Conservation (phyloP, 1,139 yeast genomes). For the Nadsonia commutata region DNA sequence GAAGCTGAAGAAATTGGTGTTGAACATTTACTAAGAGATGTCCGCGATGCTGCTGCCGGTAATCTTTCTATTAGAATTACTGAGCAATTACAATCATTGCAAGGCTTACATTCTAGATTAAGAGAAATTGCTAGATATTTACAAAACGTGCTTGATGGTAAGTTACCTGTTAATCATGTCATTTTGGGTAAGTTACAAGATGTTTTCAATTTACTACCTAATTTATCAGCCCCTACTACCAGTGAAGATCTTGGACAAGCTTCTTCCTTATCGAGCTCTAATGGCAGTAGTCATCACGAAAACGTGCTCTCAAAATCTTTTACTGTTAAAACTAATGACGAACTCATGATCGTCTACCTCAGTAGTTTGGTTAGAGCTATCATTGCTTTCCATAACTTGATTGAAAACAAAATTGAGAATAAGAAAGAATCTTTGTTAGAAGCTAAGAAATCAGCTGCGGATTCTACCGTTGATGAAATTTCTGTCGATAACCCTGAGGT, state of each 20-base stretch:
- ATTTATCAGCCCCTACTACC: conserved; percentile 35
- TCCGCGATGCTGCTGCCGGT: conserved; percentile 94
- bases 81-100: conserved; percentile 73
- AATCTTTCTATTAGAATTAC: conserved; percentile 75
- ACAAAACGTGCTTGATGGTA: conserved; percentile 54
- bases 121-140: conserved; percentile 68
- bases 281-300: conserved; percentile 15
- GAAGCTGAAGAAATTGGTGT: conserved; percentile 99
- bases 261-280: conserved; percentile 15
- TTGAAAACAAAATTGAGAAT: conserved; percentile 87
- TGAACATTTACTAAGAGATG: conserved; percentile 86
- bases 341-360: conserved; percentile 83
- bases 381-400: conserved; percentile 90
- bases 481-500: background rate
- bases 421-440: conserved; percentile 9
- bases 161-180: conserved; percentile 77
- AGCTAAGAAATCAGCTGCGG: background rate
- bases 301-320: conserved; percentile 53
- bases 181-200: conserved; percentile 89
- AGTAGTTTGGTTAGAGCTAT: conserved; percentile 85
- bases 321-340: conserved; percentile 87
- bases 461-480: background rate
- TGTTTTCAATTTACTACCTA: conserved; percentile 85
- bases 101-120: conserved; percentile 72
- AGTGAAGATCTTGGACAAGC: conserved; percentile 8